These are phyloP conservation scores for Akanthomyces dipterigenus DNA, from an alignment of 2,329 filamentous ascomycete genomes.

Conservation along the genomic window DNA sequence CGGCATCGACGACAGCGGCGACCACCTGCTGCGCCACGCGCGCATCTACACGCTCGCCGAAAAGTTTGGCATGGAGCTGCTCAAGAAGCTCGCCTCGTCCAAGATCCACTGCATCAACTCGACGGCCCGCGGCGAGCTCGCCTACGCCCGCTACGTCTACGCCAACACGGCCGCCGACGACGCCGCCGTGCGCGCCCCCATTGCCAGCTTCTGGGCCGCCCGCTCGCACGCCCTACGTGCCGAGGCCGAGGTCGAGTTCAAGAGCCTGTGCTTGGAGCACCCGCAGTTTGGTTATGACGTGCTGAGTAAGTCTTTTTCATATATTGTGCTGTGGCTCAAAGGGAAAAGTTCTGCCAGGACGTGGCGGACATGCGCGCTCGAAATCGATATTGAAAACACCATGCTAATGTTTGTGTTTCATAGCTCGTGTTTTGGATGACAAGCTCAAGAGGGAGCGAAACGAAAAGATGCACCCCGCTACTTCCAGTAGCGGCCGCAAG, in stretches of 20 bases:
- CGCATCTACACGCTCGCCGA: constrained; percentile 84
- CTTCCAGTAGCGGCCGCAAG: constrained; percentile 45
- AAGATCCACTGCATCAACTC: constrained; percentile 92
- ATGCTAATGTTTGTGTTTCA: constrained; percentile 16
- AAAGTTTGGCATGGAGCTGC: constrained; percentile 59
- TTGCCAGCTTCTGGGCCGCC: constrained; percentile 87
- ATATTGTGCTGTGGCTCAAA: no score
- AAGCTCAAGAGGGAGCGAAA: constrained; percentile 58
- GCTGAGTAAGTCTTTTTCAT: constrained; percentile 54
- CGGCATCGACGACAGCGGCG: constrained; percentile 66
- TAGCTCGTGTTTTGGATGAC: constrained; percentile 58
- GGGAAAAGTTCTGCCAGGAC: no score
- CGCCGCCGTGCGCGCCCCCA: constrained; percentile 66
- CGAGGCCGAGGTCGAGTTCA: constrained; percentile 83
- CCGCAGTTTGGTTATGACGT: constrained; percentile 93
- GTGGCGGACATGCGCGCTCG: background rate
- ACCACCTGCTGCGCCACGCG: constrained; percentile 81
- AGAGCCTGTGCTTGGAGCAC: constrained; percentile 75
- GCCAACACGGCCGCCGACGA: constrained; percentile 65
- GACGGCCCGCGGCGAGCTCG: constrained; percentile 82
- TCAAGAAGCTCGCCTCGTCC: constrained; percentile 71
- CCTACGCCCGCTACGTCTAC: constrained; percentile 88
- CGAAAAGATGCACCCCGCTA: constrained; percentile 49
- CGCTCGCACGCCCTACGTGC: constrained; percentile 73
- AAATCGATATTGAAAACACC: background rate